phyloP scores from a whole-genome alignment of 306 rosid species.

The Gastrolobium villosum region DNA sequence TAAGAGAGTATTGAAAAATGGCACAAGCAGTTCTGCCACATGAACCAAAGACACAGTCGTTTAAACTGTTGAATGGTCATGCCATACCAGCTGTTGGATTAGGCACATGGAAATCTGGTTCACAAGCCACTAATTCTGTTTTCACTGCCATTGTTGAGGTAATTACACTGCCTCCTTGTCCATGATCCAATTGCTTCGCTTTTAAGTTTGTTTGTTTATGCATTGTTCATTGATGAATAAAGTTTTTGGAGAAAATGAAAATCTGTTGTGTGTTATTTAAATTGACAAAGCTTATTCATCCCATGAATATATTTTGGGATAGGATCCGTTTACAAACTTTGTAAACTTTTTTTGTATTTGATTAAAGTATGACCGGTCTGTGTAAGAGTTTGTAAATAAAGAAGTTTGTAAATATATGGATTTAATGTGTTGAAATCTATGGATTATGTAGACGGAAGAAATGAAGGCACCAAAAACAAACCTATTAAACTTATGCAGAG shows the following conservation, averaged over 20 bases:
- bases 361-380: no score
- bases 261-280: not conserved
- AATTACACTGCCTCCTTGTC: not conserved
- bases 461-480: not conserved
- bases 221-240: not conserved
- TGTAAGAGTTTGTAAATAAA: no score
- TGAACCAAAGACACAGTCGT: slow-evolving; percentile 54
- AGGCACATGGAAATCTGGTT: slow-evolving; percentile 69
- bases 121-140: slow-evolving; percentile 50
- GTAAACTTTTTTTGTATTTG: no score
- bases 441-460: not conserved
- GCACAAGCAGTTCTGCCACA: slow-evolving; percentile 49
- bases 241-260: not conserved
- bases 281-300: not conserved
- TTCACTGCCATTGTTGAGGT: slow-evolving; percentile 59
- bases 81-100: slow-evolving; percentile 64
- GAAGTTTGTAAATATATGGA: no score
- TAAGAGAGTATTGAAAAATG: slow-evolving; percentile 39
- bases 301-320: not conserved
- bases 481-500: not conserved
- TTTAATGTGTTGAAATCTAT: not conserved
- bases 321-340: no score
- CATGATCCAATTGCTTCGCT: not conserved
- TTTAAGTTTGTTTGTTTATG: not conserved
- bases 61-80: slow-evolving; percentile 59